Conservation (phyloP, 2,329 filamentous ascomycete genomes). For the Alternaria postmessia region DNA sequence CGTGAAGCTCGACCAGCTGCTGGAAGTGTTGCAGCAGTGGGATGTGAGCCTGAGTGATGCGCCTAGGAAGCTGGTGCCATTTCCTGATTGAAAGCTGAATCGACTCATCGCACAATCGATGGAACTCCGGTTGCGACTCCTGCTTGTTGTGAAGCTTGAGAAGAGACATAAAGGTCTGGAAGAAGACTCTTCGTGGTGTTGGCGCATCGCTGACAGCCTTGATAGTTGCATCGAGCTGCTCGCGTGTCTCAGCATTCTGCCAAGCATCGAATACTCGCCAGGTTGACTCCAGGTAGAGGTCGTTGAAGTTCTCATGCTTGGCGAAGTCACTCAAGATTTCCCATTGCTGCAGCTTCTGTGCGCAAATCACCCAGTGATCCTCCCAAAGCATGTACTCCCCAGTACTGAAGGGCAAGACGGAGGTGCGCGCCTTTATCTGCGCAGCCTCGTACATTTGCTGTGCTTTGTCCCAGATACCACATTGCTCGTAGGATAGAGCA, state of each 20-base stretch:
- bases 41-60: constrained; percentile 93
- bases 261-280: constrained; percentile 97
- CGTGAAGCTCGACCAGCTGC: constrained; percentile 94
- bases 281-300: constrained; percentile 90
- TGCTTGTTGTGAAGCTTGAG: constrained; percentile 93
- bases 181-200: constrained; percentile 91
- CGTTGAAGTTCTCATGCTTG: constrained; percentile 98
- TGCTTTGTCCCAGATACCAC: constrained; percentile 99
- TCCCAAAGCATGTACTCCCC: constrained; percentile 99
- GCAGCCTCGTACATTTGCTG: constrained; percentile 96
- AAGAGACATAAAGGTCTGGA: constrained; percentile 97
- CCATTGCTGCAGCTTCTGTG: constrained; percentile 98
- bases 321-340: constrained; percentile 97
- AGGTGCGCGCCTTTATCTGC: constrained; percentile 95
- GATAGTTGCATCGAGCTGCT: constrained; percentile 90
- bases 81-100: constrained; percentile 97
- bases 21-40: constrained; percentile 97
- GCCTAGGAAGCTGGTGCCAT: constrained; percentile 96
- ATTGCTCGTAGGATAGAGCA: constrained; percentile 96
- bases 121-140: constrained; percentile 82
- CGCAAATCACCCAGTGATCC: constrained; percentile 97
- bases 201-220: constrained; percentile 98
- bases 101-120: constrained; percentile 90
- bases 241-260: constrained; percentile 84
- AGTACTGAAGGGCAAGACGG: constrained; percentile 93